phyloP scores from a whole-genome alignment of 257 asterid genomes.

The Solanum sparsipilum region DNA sequence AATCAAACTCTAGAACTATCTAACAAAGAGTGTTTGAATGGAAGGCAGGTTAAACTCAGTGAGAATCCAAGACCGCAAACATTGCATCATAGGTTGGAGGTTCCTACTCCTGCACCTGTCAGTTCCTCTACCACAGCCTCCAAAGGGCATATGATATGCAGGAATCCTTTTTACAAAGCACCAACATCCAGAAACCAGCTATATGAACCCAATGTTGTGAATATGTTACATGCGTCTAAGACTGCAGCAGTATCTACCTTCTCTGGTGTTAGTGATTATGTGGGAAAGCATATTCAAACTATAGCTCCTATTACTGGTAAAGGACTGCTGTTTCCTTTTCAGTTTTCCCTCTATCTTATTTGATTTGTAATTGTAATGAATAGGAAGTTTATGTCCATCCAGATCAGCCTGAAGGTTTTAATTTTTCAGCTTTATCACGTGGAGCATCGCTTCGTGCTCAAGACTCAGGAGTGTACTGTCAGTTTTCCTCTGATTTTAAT shows the following conservation, averaged over 20 bases:
- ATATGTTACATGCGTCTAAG: conserved; percentile 10
- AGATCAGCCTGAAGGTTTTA: conserved; percentile 14
- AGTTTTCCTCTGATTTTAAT: conserved; percentile 8
- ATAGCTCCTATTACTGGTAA: conserved; percentile 25
- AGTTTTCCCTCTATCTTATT: not conserved
- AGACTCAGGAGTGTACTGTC: conserved; percentile 7
- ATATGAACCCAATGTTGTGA: conserved; percentile 1
- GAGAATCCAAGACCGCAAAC: conserved; percentile 17
- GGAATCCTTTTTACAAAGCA: conserved; percentile 8
- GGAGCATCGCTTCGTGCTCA: conserved; percentile 18
- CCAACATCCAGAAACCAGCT: conserved; percentile 1
- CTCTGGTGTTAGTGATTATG: conserved; percentile 18
- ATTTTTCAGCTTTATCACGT: conserved; percentile 16
- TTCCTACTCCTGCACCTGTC: conserved; percentile 7
- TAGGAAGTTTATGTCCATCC: not conserved
- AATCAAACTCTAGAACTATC: conserved; percentile 11
- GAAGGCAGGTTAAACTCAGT: conserved; percentile 6
- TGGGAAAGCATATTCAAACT: conserved; percentile 6
- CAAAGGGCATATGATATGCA: conserved; percentile 13
- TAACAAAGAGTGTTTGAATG: conserved; percentile 2
- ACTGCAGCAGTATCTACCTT: conserved; percentile 6
- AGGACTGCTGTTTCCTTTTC: conserved; percentile 1
- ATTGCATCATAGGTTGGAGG: conserved; percentile 14
- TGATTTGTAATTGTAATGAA: not conserved
- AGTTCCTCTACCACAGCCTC: conserved; percentile 12